phyloP scores from a whole-genome alignment of 495 filamentous ascomycete genomes.

The Venustampulla echinocandica region DNA sequence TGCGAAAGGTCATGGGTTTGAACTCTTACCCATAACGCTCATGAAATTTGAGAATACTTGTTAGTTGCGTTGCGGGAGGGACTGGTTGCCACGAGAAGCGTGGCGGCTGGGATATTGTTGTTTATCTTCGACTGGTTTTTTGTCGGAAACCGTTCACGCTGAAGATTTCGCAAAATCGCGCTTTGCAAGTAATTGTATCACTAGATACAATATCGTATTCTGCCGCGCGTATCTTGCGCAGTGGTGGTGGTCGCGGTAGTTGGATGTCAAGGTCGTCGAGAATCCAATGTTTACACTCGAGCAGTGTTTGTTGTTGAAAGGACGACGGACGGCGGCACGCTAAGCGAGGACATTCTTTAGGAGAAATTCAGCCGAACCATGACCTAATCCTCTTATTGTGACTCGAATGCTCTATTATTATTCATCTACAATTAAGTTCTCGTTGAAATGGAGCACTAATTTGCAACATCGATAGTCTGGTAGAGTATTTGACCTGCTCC shows the following conservation, averaged over 20 bases:
- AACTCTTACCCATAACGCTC: slow-evolving; percentile 16
- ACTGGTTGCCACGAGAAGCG: not conserved
- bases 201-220: slow-evolving; percentile 4
- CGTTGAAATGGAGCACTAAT: too few relatives aligned
- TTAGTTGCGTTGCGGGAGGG: not conserved
- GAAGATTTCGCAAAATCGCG: slow-evolving; percentile 2
- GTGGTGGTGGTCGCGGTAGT: not conserved
- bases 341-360: not conserved
- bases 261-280: slow-evolving; percentile 1
- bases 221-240: not conserved
- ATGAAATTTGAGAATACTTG: slow-evolving; percentile 3
- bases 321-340: not conserved
- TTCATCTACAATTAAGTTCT: not conserved
- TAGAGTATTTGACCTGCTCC: too few relatives aligned
- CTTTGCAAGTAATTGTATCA: slow-evolving; percentile 1
- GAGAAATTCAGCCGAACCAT: not conserved
- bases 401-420: not conserved
- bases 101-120: slow-evolving; percentile 16
- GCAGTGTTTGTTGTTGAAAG: not conserved
- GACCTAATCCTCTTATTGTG: not conserved
- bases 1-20: not conserved
- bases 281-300: slow-evolving; percentile 2
- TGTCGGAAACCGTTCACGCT: too few relatives aligned
- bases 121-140: slow-evolving; percentile 10
- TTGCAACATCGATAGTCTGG: too few relatives aligned